Evolutionary conservation across 1,284 basidiomycete species (phyloP), one percentile per base, ranked within the genome.

Genomic region (Cerrena zonata): DNA sequence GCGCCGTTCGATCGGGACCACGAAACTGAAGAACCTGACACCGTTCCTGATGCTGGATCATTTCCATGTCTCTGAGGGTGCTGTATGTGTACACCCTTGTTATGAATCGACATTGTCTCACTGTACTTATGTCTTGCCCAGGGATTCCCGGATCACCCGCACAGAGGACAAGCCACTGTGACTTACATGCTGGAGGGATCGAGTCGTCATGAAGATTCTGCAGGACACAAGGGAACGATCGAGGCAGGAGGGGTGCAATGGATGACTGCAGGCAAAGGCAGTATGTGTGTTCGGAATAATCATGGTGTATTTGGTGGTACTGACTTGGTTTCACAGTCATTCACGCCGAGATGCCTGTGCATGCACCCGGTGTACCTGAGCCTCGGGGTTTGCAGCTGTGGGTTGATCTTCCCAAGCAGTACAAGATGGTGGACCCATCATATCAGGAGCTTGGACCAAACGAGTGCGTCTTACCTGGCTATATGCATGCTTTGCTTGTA

Each of bases 21-120:
- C 73, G 64, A 73, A 68, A 42, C 74, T 98, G 21, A 76, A 84
- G 50, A 96, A 94, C 65, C 71, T 96, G 43, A 86, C 86, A 0
- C 94, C 94, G 0, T 97, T 97, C 74, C 74, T 98, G 49, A 89
- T 96, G 88, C 71, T 91, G 4, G 89, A 91, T 63, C 84, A 89
- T 59, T 89, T 89, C 60, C 77, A 83, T 62, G 75, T 85, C 49
- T 70, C 72, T 1, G 65, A 78, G 60, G 83, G 82, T 48, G 82
- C 83, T 15, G 83, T 84, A 56, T 57, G 78, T 65, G 23, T 42
- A 19, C n/a, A n/a, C n/a, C n/a, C n/a, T n/a, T n/a, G n/a, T n/a
- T n/a, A n/a, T n/a, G n/a, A n/a, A n/a, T n/a, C n/a, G n/a, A n/a
- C n/a, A n/a, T n/a, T 23, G 15, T 18, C 24, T 3, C 19, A 13